Conservation (phyloP, 2,329 filamentous ascomycete genomes). For the Celoporthe dispersa region DNA sequence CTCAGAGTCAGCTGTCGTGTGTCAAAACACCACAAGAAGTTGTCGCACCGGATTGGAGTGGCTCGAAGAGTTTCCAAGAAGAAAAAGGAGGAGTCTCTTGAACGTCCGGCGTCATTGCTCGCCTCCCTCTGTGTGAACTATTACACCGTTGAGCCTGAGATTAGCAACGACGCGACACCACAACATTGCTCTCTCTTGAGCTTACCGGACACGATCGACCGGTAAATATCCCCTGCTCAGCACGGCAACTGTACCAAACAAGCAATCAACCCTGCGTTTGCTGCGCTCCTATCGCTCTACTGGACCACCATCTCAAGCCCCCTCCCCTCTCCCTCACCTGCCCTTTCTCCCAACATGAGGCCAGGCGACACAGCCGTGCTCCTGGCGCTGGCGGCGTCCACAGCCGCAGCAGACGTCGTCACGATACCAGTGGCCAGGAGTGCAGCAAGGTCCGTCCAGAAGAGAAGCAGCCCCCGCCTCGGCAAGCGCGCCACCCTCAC, state of each 20-base stretch:
- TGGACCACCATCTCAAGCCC: background rate
- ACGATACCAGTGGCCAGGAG: conserved; percentile 32
- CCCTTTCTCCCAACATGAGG: conserved; percentile 19
- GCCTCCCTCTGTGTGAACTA: background rate
- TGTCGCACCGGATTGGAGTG: background rate
- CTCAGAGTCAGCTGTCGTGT: background rate
- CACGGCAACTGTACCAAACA: background rate
- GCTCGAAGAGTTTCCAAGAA: background rate
- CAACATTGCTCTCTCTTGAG: background rate
- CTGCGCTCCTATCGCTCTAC: no score
- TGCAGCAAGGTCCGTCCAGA: conserved; percentile 26
- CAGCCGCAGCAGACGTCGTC: conserved; percentile 30
- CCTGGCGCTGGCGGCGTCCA: conserved; percentile 22
- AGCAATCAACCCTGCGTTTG: background rate
- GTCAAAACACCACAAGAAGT: background rate
- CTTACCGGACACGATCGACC: no score
- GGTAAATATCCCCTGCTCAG: background rate
- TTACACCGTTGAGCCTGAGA: background rate
- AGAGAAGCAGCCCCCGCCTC: conserved; percentile 34
- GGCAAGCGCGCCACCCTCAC: conserved; percentile 33
- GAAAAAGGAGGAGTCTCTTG: background rate
- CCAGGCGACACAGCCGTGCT: background rate
- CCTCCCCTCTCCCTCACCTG: background rate
- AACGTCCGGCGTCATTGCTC: background rate
- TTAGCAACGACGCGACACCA: background rate